Evolutionary conservation across 139 green algal genomes (phyloP), one percentile per base, ranked within the genome.

Genomic region (Auxenochlorella pyrenoidosa): DNA sequence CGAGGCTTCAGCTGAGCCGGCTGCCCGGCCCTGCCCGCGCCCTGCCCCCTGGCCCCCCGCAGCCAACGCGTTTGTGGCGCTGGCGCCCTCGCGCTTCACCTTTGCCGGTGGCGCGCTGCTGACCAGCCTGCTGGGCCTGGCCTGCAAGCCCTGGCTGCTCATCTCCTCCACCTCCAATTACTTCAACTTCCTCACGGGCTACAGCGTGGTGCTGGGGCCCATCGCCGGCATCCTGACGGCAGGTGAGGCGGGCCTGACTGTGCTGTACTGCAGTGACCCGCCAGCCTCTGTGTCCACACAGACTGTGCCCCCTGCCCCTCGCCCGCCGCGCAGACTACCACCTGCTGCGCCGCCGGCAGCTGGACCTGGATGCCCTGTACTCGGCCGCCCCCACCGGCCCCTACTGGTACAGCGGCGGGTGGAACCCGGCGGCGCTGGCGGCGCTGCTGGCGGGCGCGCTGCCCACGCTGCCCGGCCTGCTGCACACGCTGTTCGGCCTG

Each of bases 71-170:
- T 59, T 81, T 38, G 75, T 81, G 75, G 75, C 75, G 43, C 43
- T 59, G 30, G 75, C 75, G 30, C 75, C 75, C 0, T n/a, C 28
- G 75, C 75, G 75, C 44, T 81, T 81, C 75, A 63, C 43, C 30
- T 81, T 81, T 41, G 44, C 32, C 0, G 75, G 75, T 30, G 75
- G 75, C 2, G 75, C 75, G 36, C 30, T 81, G 75, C 43, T 81
- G 75, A 81, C 75, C 30, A 81, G 75, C 75, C 22, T 81, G 44
- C 44, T 81, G 44, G 75, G 75, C 75, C 44, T 81, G 75, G 28
- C 36, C 12, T 38, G 47, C 75, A 60, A 63, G 43, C 75, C 75
- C 43, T 81, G 75, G 75, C 43, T 36, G 26, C 75, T 81, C 75
- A 81, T 81, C 43, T 63, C 75, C 75, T 43, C 26, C 30, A 81